Base-by-base conservation (phyloP, 176 grass and related monocot species). In the Pontederia crassipes region DNA sequence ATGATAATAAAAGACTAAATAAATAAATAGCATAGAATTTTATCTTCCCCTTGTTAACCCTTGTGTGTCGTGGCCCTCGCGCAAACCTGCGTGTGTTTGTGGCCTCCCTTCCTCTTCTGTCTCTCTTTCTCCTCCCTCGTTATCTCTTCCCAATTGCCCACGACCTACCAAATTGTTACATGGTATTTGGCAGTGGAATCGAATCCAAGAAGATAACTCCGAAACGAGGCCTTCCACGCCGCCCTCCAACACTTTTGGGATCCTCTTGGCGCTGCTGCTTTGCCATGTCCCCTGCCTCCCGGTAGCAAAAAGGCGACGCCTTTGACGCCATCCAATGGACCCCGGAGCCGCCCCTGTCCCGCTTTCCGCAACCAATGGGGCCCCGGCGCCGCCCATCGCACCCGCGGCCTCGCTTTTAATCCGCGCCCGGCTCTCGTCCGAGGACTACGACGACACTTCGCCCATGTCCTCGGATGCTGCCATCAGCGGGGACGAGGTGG, bases 381-480 rank as follows among this genome's bases (percentile, higher is more conserved):
- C 18, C 24, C 24, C 8, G 26, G 47, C 45, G 16, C 4, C 20
- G 67, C 45, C n/a, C 57, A 16, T 47, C 11, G 49, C 65, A 9
- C 26, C 50, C 12, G 47, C 57, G 69, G 26, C 17, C 24, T 60
- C 69, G 20, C 56, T 72, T 17, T 46, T 59, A 11, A 72, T 72
- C n/a, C 69, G 69, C 14, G 69, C 69, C 57, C 69, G 17, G 18
- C 56, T 72, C 13, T 51, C 69, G 3, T 50, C 47, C 69, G 55
- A 51, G 1, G 62, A 72, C 26, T 48, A 72, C 46, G 57, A 61
- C 46, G 58, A 61, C 24, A 4, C 32, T 3, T 60, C 56, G 8
- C 69, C 46, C 26, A 12, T 72, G 45, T 48, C 26, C 57, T 59
- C 56, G 20, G 69, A 72, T 40, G 32, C 32, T 7, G 32, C 32